phyloP scores from a whole-genome alignment of 1,284 basidiomycete species.

The Ganoderma lucidum region DNA sequence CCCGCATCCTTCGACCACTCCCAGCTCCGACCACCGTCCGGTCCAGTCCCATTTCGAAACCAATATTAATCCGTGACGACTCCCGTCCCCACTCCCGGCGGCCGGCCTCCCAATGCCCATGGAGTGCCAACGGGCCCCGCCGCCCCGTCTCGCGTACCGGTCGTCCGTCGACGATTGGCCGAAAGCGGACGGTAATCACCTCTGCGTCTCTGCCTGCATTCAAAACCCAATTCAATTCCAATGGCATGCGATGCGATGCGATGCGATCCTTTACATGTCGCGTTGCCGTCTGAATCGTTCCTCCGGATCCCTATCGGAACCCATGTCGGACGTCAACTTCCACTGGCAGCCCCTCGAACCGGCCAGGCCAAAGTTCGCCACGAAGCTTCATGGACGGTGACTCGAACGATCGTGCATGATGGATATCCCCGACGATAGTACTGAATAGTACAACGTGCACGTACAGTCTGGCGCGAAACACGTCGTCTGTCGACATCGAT shows the following conservation, averaged over 20 bases:
- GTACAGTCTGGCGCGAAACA: not conserved
- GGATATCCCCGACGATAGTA: not conserved
- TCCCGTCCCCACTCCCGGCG: not conserved
- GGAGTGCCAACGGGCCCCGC: slow-evolving; percentile 9
- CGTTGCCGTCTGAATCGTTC: not conserved
- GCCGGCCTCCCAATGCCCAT: slow-evolving; percentile 6
- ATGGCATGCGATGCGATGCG: slow-evolving; percentile 3
- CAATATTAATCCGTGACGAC: not conserved
- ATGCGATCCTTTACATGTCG: slow-evolving; percentile 5
- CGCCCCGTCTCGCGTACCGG: slow-evolving; percentile 18
- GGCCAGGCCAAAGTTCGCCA: not conserved
- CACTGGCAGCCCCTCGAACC: not conserved
- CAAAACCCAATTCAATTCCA: not conserved
- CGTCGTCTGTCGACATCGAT: not conserved
- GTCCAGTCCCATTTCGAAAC: slow-evolving; percentile 12
- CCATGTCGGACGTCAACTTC: not conserved
- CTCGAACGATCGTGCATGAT: not conserved
- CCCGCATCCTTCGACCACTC: not conserved
- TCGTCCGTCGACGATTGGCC: slow-evolving; percentile 7
- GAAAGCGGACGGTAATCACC: not conserved
- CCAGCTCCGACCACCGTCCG: slow-evolving; percentile 19
- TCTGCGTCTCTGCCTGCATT: not conserved
- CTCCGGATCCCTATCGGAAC: slow-evolving; percentile 1
- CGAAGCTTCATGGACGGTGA: not conserved
- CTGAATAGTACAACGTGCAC: not conserved